Base-by-base conservation (phyloP, 2,329 filamentous ascomycete species). In the Phaeosphaeriaceae sp. region DNA sequence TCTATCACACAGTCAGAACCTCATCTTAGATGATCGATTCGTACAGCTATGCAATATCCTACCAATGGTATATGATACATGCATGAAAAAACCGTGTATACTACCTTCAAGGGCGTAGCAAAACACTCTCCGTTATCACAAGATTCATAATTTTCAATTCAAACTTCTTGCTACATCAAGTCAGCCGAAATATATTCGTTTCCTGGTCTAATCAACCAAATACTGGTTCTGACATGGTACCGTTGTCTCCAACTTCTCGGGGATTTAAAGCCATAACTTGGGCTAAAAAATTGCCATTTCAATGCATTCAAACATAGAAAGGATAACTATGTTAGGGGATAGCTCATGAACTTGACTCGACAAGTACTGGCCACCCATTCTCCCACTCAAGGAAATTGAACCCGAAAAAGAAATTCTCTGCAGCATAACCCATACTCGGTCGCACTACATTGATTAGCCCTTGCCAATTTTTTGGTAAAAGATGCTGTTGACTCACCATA, bases 331-430 rank as follows among this genome's bases (percentile, higher is more conserved):
- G 13, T 15, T 12, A 15, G 13, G 13, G 7, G 6, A 33, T n/a
- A 33, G 3, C 15, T 15, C 13, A 33, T 15, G 23, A 4, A 3
- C 5, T 16, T 13, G 9, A 41, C 34, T 46, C 15, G 18, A 46
- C 26, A 1, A 56, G 32, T 5, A 64, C 60, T n/a, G 67, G 66
- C 67, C 68, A 70, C 3, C 65, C 68, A 17, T 57, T 40, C 8
- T 42, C 34, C 52, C 64, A 68, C n/a, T 65, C 58, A 3, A 71
- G 46, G 29, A 63, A 69, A 23, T 71, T 71, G 47, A 60, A 68
- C 1, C 67, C 67, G 42, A 69, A 69, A 6, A 56, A 53, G 18
- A 68, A 70, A 15, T 71, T 38, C 1, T 60, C 54, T 4, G 54
- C 54, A 12, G 49, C 41, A 17, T 64, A 69, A 1, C 67, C 64